Evolutionary conservation across 2,329 filamentous ascomycete genomes (phyloP), one percentile per base, ranked within the genome.

Genomic region (Cladosporium velox): DNA sequence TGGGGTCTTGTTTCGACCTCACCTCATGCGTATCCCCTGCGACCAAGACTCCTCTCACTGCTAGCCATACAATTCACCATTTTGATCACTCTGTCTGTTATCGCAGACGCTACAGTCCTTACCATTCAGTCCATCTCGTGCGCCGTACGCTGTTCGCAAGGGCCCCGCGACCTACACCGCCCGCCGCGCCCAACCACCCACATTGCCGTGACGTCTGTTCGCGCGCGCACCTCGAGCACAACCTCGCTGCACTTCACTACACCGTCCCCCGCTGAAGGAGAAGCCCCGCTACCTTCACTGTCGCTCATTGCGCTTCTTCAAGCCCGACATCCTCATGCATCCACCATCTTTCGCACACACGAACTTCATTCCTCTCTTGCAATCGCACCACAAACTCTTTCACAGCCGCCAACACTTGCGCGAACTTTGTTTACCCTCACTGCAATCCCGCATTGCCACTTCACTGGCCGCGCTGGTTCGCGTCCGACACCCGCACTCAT

Each of bases 391-490:
- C 59, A 28, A n/a, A 38, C 47, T 41, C 28, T 24, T n/a, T 21
- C 59, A 28, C 28, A 28, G 28, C 32, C 21, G 15, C 47, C 30
- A 24, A 62, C 14, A 3, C 30, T 35, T 51, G 30, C 34, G 18
- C 59, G 2, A 21, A 18, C n/a, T 28, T 28, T 21, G 7, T 30
- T 18, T 32, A 26, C 30, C n/a, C 14, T 38, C 30, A 35, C 34
- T 26, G n/a, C 1, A 28, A 62, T 24, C 32, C 10, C 21, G 10
- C 11, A 30, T 21, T 41, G 51, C 47, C 24, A 47, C 4, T 32
- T 62, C n/a, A 54, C 26, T 51, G 41, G 59, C 51, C 59, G 44
- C 44, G 59, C 59, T 38, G 59, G 59, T 47, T 35, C 59, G 59
- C 44, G 44, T 2, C 47, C 47, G 3, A 28, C 32, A 34, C 52